A percentile compares a stretch with the other conserved stretches of the same genome.
phyloP scores from a whole-genome alignment of 371 early-diverging fungal species.

The Mortierella sp. region DNA sequence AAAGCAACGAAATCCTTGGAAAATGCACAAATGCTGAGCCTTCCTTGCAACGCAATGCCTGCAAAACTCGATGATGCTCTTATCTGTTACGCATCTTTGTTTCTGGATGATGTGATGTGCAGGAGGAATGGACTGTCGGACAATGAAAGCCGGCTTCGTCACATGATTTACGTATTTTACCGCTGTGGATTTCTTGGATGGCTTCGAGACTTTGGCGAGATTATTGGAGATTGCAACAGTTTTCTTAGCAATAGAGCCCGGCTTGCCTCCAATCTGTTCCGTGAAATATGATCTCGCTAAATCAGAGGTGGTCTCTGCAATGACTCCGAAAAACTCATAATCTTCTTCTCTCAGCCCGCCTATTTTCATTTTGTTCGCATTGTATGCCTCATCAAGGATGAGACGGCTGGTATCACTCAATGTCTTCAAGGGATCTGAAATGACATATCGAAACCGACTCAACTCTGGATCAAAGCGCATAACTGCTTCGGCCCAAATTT shows the following conservation, averaged over 20 bases:
- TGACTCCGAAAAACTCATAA: conserved; percentile 11
- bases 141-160: background rate
- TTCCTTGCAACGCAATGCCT: background rate
- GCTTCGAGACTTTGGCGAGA: background rate
- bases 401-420: background rate
- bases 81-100: background rate
- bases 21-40: background rate
- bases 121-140: background rate
- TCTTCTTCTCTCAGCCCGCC: conserved; percentile 9
- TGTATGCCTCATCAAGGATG: conserved; percentile 3
- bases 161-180: background rate
- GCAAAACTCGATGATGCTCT: background rate
- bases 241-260: too few species aligned
- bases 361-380: background rate
- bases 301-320: background rate
- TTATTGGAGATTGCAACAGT: background rate
- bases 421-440: background rate
- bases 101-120: background rate
- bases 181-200: background rate
- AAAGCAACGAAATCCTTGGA: background rate
- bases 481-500: background rate
- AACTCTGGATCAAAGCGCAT: conserved; percentile 8
- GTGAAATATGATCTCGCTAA: conserved; percentile 1
- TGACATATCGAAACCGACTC: conserved; percentile 7
- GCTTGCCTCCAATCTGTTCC: background rate